Evolutionary conservation across 371 early-diverging fungal species (phyloP), one percentile per base, ranked within the genome.

Genomic region (Rhizopus stolonifer): DNA sequence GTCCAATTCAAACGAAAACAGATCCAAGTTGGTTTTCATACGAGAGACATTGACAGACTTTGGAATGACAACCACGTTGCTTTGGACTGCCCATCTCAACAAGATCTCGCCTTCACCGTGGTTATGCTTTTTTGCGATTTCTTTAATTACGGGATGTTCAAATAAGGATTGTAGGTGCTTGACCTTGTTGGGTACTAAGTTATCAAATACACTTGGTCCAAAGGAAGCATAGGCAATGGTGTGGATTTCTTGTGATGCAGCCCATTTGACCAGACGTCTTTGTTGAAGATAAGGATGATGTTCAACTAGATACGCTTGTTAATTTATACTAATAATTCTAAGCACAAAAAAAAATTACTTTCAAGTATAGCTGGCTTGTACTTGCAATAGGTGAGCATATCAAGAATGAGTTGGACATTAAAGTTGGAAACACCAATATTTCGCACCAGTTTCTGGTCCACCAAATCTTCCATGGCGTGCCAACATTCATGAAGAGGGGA

Each of bases 341-440:
- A n/a, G 7, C 9, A 10, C 1, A 23, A 24, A 8, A 7, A 32
- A 10, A 21, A 36, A 22, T 34, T 53, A 53, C 53, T 57, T 36
- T 65, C 56, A n/a, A 40, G 61, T 23, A 22, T 49, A 15, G 64
- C 56, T 17, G 68, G 74, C 17, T 59, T 58, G 34, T 58, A 75
- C 47, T 47, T 65, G 42, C 49, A 67, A 43, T 73, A 73, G 18
- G 60, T 58, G 7, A 73, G 51, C 6, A 73, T 38, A 52, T 73
- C 74, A 34, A 70, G 38, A 22, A 67, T 51, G 1, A 47, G 21
- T 45, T 67, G 67, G 15, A 67, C 72, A 39, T 72, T 66, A 46
- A 77, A 82, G 68, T 86, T 86, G 55, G 84, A 82, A 22, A 86
- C 60, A 53, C 86, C 84, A 70, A 86, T 85, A 57, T 79, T 73